Conservation (phyloP, 768 basidiomycete genomes). For the Suillus brevipes region DNA sequence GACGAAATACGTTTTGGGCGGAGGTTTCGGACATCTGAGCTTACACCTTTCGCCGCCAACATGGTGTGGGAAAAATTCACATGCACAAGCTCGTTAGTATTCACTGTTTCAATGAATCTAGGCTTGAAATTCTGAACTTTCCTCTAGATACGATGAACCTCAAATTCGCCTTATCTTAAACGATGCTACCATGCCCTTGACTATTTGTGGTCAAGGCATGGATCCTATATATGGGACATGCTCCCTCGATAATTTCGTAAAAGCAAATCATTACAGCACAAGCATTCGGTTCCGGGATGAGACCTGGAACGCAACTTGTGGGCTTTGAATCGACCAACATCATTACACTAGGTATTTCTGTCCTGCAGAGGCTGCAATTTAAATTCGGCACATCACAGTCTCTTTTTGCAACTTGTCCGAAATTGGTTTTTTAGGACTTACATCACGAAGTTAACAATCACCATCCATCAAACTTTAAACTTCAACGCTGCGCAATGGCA, state of each 20-base stretch:
- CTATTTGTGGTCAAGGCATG: slow-evolving; percentile 31
- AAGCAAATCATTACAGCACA: slow-evolving; percentile 29
- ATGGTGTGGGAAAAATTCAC: slow-evolving; percentile 46
- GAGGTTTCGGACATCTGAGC: slow-evolving; percentile 39
- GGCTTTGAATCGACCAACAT: slow-evolving; percentile 7
- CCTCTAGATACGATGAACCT: slow-evolving; percentile 30
- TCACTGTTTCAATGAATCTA: neutral
- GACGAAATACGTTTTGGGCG: slow-evolving; percentile 29
- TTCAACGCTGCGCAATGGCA: too few relatives aligned
- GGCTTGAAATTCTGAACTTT: slow-evolving; percentile 4
- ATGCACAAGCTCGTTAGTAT: slow-evolving; percentile 35
- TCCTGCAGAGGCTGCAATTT: neutral
- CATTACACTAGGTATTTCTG: neutral
- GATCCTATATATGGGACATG: slow-evolving; percentile 39
- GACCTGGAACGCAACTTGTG: slow-evolving; percentile 40
- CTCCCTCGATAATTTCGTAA: slow-evolving; percentile 36
- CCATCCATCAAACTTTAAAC: too few relatives aligned
- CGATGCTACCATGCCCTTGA: slow-evolving; percentile 39
- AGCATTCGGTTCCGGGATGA: slow-evolving; percentile 31
- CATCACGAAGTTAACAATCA: neutral
- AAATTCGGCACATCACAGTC: neutral
- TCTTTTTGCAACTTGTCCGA: neutral
- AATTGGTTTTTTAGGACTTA: neutral
- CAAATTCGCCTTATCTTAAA: slow-evolving; percentile 46
- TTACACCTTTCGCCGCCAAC: slow-evolving; percentile 44